Evolutionary conservation across 768 basidiomycete genomes (phyloP), one percentile per base, ranked within the genome.

Genomic region (Grammothele lineata): DNA sequence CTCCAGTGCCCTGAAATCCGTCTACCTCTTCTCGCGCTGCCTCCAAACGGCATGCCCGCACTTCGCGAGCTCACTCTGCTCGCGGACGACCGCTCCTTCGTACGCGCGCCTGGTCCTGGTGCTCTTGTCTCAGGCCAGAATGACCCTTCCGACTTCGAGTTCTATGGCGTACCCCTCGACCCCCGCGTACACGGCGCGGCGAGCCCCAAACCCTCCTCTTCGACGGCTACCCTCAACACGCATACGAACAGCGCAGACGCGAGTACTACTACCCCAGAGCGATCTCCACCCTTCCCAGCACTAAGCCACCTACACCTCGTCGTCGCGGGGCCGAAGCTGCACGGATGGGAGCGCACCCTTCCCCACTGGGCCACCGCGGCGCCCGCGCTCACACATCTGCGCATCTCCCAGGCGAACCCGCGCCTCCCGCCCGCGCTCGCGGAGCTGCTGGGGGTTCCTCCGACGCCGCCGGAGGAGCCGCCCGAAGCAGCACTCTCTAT

Each of bases 41-140:
- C 8, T 15, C 26, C 9, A 10, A 40, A 24, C 41, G n/a, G 15
- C 46, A 26, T 53, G 33, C 51, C 51, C 23, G 38, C 33, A 12
- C 46, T 53, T n/a, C 37, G 43, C 34, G 51, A 53, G 39, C 46
- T 53, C 23, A 53, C 46, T 18, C 47, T 53, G 12, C 39, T 48
- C 34, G 51, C 45, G 4, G 51, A 53, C 42, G 51, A 53, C 46
- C 37, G 51, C 24, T 14, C 39, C 10, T 48, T 53, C 39, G 22
- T 53, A 33, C 51, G 51, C 23, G 6, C 38, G 3, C 25, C 33
- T 0, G 42, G 21, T 18, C 51, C 46, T 0, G 51, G 46, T 10
- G 21, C 44, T 6, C 47, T 22, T 26, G 19, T 53, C 19, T 25
- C 39, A 1, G 30, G 43, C 3, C 42, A 48, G 23, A 47, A 34